A percentile compares a stretch with the other conserved stretches of the same genome.
phyloP scores from a whole-genome alignment of 2,329 filamentous ascomycete genomes.

The Colletotrichum sp. region DNA sequence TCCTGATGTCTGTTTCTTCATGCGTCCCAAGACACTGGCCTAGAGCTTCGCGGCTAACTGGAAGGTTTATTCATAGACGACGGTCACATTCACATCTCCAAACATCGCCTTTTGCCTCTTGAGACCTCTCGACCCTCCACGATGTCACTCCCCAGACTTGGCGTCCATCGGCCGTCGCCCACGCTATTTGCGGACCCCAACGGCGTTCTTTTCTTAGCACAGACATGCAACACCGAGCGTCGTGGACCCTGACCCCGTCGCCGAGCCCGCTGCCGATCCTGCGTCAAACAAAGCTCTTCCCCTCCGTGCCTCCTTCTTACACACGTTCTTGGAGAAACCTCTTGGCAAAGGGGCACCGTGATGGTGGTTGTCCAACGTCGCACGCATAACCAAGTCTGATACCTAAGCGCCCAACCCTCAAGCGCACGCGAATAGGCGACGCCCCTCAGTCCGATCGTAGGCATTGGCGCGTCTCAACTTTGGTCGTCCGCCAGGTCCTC shows the following conservation, averaged over 20 bases:
- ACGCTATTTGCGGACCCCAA: background rate
- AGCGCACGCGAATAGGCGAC: background rate
- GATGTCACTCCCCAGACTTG: background rate
- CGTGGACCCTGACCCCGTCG: conserved; percentile 8
- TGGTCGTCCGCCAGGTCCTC: conserved; percentile 11
- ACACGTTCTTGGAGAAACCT: background rate
- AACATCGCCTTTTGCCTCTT: background rate
- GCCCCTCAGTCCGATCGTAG: background rate
- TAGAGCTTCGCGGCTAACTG: background rate
- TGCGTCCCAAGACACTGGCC: background rate
- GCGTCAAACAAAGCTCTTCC: background rate
- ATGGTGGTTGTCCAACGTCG: background rate
- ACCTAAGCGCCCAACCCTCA: conserved; percentile 6
- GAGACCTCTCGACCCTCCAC: background rate
- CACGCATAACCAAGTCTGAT: background rate
- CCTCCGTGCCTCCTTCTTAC: background rate
- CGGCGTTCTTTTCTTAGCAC: conserved; percentile 13
- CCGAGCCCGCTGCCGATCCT: background rate
- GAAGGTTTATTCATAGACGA: background rate
- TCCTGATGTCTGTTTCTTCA: background rate
- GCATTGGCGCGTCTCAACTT: conserved; percentile 19
- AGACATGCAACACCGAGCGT: conserved; percentile 4
- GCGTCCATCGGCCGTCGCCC: background rate
- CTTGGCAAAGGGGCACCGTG: background rate
- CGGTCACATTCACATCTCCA: background rate